These are phyloP conservation scores for Clarireedia sp. DNA, from an alignment of 2,329 filamentous ascomycete species.

Conservation along the genomic window DNA sequence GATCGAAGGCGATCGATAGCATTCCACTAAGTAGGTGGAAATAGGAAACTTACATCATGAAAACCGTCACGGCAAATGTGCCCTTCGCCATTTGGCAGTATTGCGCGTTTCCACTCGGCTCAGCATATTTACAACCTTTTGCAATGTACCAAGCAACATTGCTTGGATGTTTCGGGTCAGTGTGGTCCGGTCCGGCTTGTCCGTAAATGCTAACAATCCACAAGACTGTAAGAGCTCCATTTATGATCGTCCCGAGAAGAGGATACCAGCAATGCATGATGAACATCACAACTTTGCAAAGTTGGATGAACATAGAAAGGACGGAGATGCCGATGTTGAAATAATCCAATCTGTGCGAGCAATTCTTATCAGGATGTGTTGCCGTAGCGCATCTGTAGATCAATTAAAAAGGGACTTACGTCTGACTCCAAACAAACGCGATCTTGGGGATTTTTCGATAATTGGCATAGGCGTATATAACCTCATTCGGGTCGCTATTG, in stretches of 20 bases:
- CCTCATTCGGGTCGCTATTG: constrained; percentile 64
- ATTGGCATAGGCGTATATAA: constrained; percentile 69
- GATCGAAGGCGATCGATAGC: neutral
- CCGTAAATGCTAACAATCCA: constrained; percentile 61
- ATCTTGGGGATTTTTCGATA: constrained; percentile 51
- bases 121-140: constrained; percentile 57
- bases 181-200: constrained; percentile 66
- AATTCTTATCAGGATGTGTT: neutral
- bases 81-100: constrained; percentile 63
- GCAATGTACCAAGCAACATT: constrained; percentile 67
- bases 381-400: neutral
- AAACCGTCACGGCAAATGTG: constrained; percentile 53
- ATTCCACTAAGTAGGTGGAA: neutral
- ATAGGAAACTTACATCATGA: constrained; percentile 55
- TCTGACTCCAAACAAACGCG: constrained; percentile 65
- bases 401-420: constrained; percentile 43
- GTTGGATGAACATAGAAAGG: constrained; percentile 66
- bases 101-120: constrained; percentile 42
- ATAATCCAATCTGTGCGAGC: constrained; percentile 55
- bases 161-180: constrained; percentile 54
- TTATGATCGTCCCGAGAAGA: constrained; percentile 51
- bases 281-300: constrained; percentile 60
- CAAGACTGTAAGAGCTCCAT: constrained; percentile 49
- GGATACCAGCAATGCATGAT: constrained; percentile 67
- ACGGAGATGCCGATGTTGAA: constrained; percentile 73